These are phyloP conservation scores for Moniliophthora roreri DNA, from an alignment of 1,284 basidiomycete species.

Conservation along the genomic window DNA sequence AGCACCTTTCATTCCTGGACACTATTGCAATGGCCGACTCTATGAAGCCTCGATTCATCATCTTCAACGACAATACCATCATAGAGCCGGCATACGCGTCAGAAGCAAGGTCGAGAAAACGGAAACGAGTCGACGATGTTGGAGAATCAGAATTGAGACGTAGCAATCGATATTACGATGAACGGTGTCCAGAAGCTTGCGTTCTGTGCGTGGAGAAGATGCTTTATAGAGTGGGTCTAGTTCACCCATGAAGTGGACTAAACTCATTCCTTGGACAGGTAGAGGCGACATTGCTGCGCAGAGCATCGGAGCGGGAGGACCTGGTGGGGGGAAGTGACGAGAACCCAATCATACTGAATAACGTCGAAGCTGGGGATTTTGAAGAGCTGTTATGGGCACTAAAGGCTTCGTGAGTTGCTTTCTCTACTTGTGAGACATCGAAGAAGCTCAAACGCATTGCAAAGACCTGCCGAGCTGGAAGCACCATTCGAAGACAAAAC, in stretches of 20 bases:
- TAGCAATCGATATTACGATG: slow-evolving; percentile 22
- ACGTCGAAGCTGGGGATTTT: slow-evolving; percentile 13
- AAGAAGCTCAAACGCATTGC: slow-evolving; percentile 21
- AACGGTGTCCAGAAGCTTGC: slow-evolving; percentile 23
- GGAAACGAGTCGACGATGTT: slow-evolving; percentile 26
- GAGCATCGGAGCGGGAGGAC: slow-evolving; percentile 15
- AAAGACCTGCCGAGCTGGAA: slow-evolving; percentile 19
- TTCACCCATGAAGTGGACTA: neutral
- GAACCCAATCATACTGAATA: slow-evolving; percentile 8
- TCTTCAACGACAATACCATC: slow-evolving; percentile 27
- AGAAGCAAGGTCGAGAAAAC: slow-evolving; percentile 28
- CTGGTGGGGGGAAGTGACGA: slow-evolving; percentile 18
- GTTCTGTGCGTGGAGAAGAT: slow-evolving; percentile 26
- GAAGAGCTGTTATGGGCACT: slow-evolving; percentile 11
- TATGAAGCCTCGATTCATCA: slow-evolving; percentile 26
- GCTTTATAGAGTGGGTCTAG: slow-evolving; percentile 12
- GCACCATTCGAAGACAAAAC: neutral
- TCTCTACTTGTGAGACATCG: slow-evolving; percentile 11
- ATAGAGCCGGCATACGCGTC: slow-evolving; percentile 28
- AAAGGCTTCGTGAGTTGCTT: slow-evolving; percentile 3
- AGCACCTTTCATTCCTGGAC: neutral
- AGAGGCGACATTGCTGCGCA: neutral
- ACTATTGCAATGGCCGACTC: neutral
- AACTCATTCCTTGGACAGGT: neutral
- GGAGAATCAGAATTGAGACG: slow-evolving; percentile 19